phyloP scores from a whole-genome alignment of 2,329 filamentous ascomycete species.

The Exophiala mesophila region DNA sequence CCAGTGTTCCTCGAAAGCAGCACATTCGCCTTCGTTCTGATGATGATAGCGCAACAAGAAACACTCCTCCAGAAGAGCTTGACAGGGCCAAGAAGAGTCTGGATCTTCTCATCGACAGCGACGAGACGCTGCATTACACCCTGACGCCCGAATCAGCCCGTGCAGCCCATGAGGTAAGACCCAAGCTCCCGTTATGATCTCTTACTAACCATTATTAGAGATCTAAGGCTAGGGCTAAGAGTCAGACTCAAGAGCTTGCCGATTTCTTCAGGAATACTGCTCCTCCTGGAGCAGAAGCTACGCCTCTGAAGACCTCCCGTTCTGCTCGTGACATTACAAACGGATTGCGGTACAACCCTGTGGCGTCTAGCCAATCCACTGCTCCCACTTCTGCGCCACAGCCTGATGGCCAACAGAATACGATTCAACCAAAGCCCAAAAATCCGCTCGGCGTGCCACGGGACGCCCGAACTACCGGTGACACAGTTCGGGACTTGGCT shows the following conservation, averaged over 20 bases:
- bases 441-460: constrained; percentile 49
- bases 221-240: constrained; percentile 31
- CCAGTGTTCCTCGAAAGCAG: constrained; percentile 18
- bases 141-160: constrained; percentile 75
- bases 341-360: constrained; percentile 25
- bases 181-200: constrained; percentile 1
- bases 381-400: constrained; percentile 4
- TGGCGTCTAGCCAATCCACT: constrained; percentile 10
- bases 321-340: constrained; percentile 20
- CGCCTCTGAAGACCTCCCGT: constrained; percentile 15
- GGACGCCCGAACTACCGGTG: constrained; percentile 62
- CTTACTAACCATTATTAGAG: constrained; percentile 7
- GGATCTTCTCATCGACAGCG: constrained; percentile 74
- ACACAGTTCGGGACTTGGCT: constrained; percentile 73
- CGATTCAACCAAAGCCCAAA: constrained; percentile 24
- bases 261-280: constrained; percentile 36
- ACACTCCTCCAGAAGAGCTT: constrained; percentile 24
- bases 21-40: constrained; percentile 23
- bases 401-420: constrained; percentile 3
- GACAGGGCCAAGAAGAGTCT: constrained; percentile 62
- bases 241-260: constrained; percentile 34
- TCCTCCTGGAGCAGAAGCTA: constrained; percentile 28
- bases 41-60: constrained; percentile 11
- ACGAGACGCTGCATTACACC: constrained; percentile 77
- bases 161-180: constrained; percentile 61